phyloP scores from a whole-genome alignment of 1,284 basidiomycete genomes.

The Trichosporon coremiiforme region DNA sequence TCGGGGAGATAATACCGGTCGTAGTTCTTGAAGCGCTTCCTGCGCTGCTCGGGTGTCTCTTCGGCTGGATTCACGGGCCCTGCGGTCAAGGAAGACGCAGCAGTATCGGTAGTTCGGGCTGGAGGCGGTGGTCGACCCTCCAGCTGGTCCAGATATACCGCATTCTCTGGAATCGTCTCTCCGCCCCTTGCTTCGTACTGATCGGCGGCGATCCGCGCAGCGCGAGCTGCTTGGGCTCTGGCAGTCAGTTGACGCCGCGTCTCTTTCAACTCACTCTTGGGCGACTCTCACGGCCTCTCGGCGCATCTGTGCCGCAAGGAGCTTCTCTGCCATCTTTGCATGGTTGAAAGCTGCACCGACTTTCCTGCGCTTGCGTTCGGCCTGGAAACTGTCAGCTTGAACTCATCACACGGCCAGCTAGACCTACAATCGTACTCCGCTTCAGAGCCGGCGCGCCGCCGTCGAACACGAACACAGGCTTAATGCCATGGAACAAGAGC shows the following conservation, averaged over 20 bases:
- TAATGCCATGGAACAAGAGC: constrained; percentile 94
- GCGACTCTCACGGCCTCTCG: constrained; percentile 82
- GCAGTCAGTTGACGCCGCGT: not conserved
- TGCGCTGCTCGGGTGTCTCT: constrained; percentile 35
- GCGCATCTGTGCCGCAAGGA: constrained; percentile 91
- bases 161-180: constrained; percentile 64
- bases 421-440: constrained; percentile 76
- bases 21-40: constrained; percentile 50
- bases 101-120: constrained; percentile 10
- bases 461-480: constrained; percentile 96
- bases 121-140: constrained; percentile 55
- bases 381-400: constrained; percentile 59
- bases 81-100: not conserved
- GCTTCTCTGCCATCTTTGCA: constrained; percentile 80
- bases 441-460: constrained; percentile 89
- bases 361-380: constrained; percentile 83
- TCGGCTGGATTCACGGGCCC: not conserved
- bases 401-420: not conserved
- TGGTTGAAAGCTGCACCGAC: constrained; percentile 81
- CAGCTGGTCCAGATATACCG: constrained; percentile 83
- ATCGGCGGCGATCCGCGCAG: constrained; percentile 35
- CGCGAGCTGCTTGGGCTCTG: constrained; percentile 37
- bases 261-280: constrained; percentile 55
- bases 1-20: constrained; percentile 83
- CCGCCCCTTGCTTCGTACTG: constrained; percentile 48